Evolutionary conservation across 1,284 basidiomycete genomes (phyloP).

Genomic region (Trichosporon coremiiforme): DNA sequence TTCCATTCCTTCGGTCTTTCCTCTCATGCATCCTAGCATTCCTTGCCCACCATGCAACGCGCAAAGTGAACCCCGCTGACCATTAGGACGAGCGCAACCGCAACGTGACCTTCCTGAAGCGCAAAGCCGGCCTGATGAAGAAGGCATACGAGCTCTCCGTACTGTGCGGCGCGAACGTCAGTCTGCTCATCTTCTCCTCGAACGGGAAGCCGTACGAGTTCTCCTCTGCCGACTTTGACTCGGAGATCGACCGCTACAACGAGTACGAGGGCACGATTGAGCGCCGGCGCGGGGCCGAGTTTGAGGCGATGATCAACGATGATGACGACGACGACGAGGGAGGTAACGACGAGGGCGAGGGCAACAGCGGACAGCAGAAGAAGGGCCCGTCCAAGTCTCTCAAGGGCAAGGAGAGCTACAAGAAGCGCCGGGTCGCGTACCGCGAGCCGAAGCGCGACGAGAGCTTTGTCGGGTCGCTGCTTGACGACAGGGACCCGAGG

Average conservation of each 20-base stretch:
- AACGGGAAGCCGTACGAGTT: slow-evolving; percentile 56
- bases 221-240: slow-evolving; percentile 49
- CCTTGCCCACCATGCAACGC: neutral
- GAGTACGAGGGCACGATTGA: slow-evolving; percentile 57
- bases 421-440: slow-evolving; percentile 32
- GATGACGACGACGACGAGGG: slow-evolving; percentile 52
- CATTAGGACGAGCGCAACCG: slow-evolving; percentile 55
- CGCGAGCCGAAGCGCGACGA: slow-evolving; percentile 29
- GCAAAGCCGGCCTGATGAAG: slow-evolving; percentile 57
- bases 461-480: slow-evolving; percentile 44
- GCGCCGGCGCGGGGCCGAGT: slow-evolving; percentile 52
- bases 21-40: neutral
- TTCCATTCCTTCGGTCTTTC: no score
- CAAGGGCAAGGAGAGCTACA: slow-evolving; percentile 53
- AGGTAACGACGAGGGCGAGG: neutral
- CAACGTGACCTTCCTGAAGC: slow-evolving; percentile 41
- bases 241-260: slow-evolving; percentile 52
- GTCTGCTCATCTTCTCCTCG: slow-evolving; percentile 54
- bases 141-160: slow-evolving; percentile 57
- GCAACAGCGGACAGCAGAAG: slow-evolving; percentile 15
- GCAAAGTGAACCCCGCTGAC: neutral
- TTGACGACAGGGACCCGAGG: slow-evolving; percentile 23
- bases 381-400: slow-evolving; percentile 39
- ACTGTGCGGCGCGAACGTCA: slow-evolving; percentile 54
- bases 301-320: slow-evolving; percentile 52